Percentiles rank a stretch among this genome's conserved stretches.
These are phyloP conservation scores for Dactylonectria macrodidyma DNA, from an alignment of 2,329 filamentous ascomycete genomes.

Conservation along the genomic window DNA sequence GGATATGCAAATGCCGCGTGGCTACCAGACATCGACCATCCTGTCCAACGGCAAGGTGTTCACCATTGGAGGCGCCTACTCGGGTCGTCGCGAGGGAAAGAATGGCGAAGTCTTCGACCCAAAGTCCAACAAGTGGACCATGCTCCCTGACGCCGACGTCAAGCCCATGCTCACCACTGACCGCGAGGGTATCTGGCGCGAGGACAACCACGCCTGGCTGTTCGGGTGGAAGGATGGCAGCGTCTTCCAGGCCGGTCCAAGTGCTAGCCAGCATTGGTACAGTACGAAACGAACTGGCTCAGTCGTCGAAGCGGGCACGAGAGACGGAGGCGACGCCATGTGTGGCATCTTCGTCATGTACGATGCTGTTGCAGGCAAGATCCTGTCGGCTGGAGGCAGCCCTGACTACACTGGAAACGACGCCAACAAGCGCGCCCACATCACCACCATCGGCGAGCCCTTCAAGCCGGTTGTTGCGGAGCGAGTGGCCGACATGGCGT, in stretches of 20 bases:
- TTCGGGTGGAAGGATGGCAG: constrained; percentile 61
- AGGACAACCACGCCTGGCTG: constrained; percentile 53
- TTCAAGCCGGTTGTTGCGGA: constrained; percentile 34
- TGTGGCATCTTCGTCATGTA: constrained; percentile 69
- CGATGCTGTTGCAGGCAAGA: constrained; percentile 70
- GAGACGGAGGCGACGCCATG: constrained; percentile 64
- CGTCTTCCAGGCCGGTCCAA: constrained; percentile 70
- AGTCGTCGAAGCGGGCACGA: constrained; percentile 23
- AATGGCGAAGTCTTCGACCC: constrained; percentile 70
- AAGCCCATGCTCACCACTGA: constrained; percentile 65
- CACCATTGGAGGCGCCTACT: constrained; percentile 69
- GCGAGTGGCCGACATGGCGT: constrained; percentile 51
- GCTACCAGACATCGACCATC: constrained; percentile 67
- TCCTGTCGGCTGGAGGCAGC: constrained; percentile 65
- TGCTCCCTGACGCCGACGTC: constrained; percentile 59
- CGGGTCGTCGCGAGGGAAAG: constrained; percentile 64
- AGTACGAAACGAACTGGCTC: constrained; percentile 59
- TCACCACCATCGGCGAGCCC: constrained; percentile 61
- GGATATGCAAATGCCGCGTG: constrained; percentile 63
- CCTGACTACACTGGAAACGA: constrained; percentile 58
- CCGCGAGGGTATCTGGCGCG: constrained; percentile 65
- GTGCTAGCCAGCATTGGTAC: constrained; percentile 71
- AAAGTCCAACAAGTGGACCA: constrained; percentile 61
- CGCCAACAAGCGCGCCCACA: constrained; percentile 59
- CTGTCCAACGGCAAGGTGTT: constrained; percentile 69